A percentile compares a stretch with the other conserved stretches of the same genome.
phyloP scores from a whole-genome alignment of 192 early-diverging fungal genomes.

The Coemansia furcata region DNA sequence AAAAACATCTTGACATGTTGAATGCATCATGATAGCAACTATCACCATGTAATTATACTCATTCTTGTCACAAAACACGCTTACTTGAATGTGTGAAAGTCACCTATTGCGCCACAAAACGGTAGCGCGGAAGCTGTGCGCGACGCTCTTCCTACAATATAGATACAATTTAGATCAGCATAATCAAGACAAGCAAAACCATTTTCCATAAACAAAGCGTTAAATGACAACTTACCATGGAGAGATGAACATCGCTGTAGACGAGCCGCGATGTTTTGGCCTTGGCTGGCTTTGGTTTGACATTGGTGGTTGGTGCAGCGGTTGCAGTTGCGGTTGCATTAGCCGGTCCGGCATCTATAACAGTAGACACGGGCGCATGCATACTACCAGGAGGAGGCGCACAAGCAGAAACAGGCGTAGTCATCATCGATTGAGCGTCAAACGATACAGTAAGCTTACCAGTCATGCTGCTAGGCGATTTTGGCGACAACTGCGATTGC shows the following conservation, averaged over 20 bases:
- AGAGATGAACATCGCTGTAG: constrained; percentile 30
- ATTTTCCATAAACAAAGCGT: neutral
- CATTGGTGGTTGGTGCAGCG: constrained; percentile 4
- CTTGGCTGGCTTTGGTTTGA: constrained; percentile 13
- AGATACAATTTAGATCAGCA: neutral
- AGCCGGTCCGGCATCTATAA: neutral
- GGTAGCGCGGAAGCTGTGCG: constrained; percentile 34
- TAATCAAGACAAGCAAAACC: neutral
- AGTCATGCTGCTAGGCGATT: constrained; percentile 7
- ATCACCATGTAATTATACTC: neutral
- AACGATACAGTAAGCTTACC: constrained; percentile 35
- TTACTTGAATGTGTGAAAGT: neutral
- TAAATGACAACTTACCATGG: constrained; percentile 36
- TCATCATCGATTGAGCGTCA: constrained; percentile 18
- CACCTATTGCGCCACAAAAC: constrained; percentile 1
- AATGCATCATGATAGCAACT: too few species aligned
- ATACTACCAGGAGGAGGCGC: constrained; percentile 1
- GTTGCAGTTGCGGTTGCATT: too few species aligned
- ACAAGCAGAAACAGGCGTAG: constrained; percentile 19
- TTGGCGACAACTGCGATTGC: neutral
- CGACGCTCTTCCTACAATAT: constrained; percentile 41
- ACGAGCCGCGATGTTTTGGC: constrained; percentile 30
- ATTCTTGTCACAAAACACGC: neutral
- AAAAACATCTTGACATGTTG: too few species aligned
- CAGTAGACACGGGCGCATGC: constrained; percentile 1